Evolutionary conservation across 345 rosid species (phyloP), one percentile per base, ranked within the genome.

Genomic region (Citrus hindsii): DNA sequence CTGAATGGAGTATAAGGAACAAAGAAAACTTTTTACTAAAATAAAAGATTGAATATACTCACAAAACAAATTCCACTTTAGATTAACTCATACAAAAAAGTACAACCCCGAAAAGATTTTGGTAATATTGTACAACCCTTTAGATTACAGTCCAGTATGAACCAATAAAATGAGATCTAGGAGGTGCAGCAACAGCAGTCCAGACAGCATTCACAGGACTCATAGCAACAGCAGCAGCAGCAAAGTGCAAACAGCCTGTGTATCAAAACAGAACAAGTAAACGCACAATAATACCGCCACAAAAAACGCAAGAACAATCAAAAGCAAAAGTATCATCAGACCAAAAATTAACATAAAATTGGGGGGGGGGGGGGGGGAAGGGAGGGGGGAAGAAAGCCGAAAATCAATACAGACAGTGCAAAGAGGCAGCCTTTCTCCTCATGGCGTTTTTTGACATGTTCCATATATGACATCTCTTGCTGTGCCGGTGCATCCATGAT

Each of bases 401-500:
- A 14, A 55, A 22, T 21, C 58, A 46, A 25, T 37, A 68, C 84
- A 21, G 37, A 87, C 90, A 74, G 33, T 33, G 92, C 83, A 79
- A 85, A 86, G 58, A 86, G 81, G 80, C 81, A 79, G 77, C 90
- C 90, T 74, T 86, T 89, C 53, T 87, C 92, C n/a, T 86, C 86
- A 0, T 46, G 83, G 69, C 86, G 89, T 64, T 60, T 86, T 75
- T 79, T 77, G 48, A 87, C 73, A 9, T 83, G 86, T 59, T 76
- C 85, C 22, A 4, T 32, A 59, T 86, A 85, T 24, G 88, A 84
- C 79, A 81, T 85, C 76, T 81, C 62, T 71, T 85, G 87, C 12
- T 25, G 28, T 8, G 48, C 2, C 4, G 88, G 87, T 16, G 80
- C 81, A 60, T 89, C 79, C 88, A 84, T 89, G 25, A 46, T 53